Base-by-base conservation (phyloP, 257 asterid species). In the Haberlea rhodopensis region DNA sequence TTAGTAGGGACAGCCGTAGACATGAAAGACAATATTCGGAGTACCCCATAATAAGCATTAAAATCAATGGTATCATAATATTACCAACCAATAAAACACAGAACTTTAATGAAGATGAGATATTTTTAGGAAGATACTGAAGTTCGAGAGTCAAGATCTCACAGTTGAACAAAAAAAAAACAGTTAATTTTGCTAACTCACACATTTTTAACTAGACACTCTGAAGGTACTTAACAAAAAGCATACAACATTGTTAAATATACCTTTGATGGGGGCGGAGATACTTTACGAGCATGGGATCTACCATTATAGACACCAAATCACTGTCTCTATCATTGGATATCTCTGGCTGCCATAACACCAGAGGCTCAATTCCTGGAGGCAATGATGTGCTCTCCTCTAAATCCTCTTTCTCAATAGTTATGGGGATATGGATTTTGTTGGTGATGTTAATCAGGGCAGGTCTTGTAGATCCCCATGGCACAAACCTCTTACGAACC, bases 211-310 rank as follows among this genome's bases (percentile, higher is more conserved):
- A 26, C 60, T 62, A 32, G 32, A 31, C 66, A 66, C 25, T 15
- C 20, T 53, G 54, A 64, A 65, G 68, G 62, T 27, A 46, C 52
- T 57, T 21, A 66, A 58, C 48, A 60, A 24, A 16, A 59, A 78
- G 61, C 24, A 53, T 56, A 66, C 31, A 58, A 32, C 8, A 26
- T 7, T 37, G 28, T 27, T 29, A 59, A 18, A 15, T 27, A 56
- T 80, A 92, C 99, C 99, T 89, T 78, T 92, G 99, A 77, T 89
- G 96, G 65, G 97, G 97, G 55, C 99, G 80, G 58, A 92, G 99
- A 83, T 82, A 92, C 79, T 79, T 87, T 72, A 89, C 99, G 2
- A 92, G 96, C 82, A 92, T 75, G 8, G 84, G 82, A 57, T 89
- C 97, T 56, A 92, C 99, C 68, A 52, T 73, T 71, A 92, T 81